phyloP scores from a whole-genome alignment of 2,329 filamentous ascomycete species.

The Claviceps spartinae region DNA sequence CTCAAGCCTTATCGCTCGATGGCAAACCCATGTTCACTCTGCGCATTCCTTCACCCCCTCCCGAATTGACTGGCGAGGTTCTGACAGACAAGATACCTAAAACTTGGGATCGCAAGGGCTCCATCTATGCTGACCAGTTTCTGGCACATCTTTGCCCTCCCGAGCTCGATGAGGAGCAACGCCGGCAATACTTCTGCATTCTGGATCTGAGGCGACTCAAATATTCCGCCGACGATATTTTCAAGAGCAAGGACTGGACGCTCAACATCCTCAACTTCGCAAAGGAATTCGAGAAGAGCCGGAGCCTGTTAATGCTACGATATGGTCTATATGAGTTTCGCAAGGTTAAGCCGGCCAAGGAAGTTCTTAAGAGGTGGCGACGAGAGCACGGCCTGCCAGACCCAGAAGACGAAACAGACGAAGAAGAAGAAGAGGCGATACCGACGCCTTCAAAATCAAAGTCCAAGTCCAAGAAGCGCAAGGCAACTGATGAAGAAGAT shows the following conservation, averaged over 20 bases:
- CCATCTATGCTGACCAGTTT: conserved; percentile 47
- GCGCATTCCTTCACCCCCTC: conserved; percentile 44
- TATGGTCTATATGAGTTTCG: conserved; percentile 52
- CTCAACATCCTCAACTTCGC: conserved; percentile 49
- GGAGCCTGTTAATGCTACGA: conserved; percentile 45
- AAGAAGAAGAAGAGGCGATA: conserved; percentile 18
- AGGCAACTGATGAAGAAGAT: conserved; percentile 38
- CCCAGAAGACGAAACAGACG: conserved; percentile 29
- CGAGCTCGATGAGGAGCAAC: conserved; percentile 44
- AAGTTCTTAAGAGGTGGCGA: conserved; percentile 45
- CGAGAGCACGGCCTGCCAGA: conserved; percentile 40
- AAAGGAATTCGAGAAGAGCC: conserved; percentile 51
- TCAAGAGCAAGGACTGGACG: conserved; percentile 47
- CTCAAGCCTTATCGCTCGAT: too few species aligned
- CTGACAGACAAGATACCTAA: conserved; percentile 40
- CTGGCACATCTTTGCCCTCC: conserved; percentile 42
- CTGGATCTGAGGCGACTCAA: conserved; percentile 48
- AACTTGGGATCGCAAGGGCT: conserved; percentile 35
- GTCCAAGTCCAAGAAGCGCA: conserved; percentile 38
- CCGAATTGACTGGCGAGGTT: conserved; percentile 40
- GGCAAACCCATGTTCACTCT: conserved; percentile 28
- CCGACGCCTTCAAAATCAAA: conserved; percentile 17
- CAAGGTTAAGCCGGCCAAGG: conserved; percentile 44
- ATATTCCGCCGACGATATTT: conserved; percentile 48
- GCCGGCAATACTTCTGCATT: conserved; percentile 49